phyloP scores from a whole-genome alignment of 768 basidiomycete genomes.

The Suillus sp. region DNA sequence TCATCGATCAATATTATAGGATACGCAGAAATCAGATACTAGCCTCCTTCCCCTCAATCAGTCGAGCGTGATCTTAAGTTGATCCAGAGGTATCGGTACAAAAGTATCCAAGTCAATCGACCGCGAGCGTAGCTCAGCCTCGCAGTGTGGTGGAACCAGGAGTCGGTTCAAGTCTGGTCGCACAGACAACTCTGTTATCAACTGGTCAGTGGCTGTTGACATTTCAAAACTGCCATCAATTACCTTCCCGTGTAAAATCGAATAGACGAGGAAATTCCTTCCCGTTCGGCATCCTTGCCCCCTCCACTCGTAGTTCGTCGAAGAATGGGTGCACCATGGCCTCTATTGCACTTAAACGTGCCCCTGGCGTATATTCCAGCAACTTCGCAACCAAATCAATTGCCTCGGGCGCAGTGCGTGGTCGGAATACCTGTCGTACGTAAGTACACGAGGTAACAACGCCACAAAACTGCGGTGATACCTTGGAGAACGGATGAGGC shows the following conservation, averaged over 20 bases:
- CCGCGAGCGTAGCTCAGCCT: conserved; percentile 84
- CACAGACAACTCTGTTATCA: conserved; percentile 82
- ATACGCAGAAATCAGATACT: conserved; percentile 39
- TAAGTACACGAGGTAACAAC: conserved; percentile 17
- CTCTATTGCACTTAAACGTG: conserved; percentile 85
- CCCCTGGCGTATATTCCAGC: conserved; percentile 96
- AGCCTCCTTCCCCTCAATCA: conserved; percentile 43
- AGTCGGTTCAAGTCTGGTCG: conserved; percentile 91
- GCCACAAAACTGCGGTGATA: conserved; percentile 33
- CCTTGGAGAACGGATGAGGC: conserved; percentile 99
- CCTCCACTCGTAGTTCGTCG: conserved; percentile 90
- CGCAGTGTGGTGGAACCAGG: conserved; percentile 89
- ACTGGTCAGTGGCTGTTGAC: conserved; percentile 9
- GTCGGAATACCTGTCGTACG: conserved; percentile 84
- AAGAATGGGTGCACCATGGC: conserved; percentile 97
- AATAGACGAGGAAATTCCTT: conserved; percentile 94
- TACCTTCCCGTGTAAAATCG: conserved; percentile 95
- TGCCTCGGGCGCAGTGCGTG: conserved; percentile 93
- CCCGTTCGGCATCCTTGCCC: conserved; percentile 94
- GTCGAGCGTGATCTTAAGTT: conserved; percentile 92
- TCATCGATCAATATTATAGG: conserved; percentile 36
- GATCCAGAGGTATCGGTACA: conserved; percentile 96
- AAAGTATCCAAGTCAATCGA: conserved; percentile 88
- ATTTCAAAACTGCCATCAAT: conserved; percentile 33
- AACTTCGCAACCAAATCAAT: conserved; percentile 95